These are phyloP conservation scores for Fonsecaea pedrosoi DNA, from an alignment of 2,329 filamentous ascomycete genomes.

Conservation along the genomic window DNA sequence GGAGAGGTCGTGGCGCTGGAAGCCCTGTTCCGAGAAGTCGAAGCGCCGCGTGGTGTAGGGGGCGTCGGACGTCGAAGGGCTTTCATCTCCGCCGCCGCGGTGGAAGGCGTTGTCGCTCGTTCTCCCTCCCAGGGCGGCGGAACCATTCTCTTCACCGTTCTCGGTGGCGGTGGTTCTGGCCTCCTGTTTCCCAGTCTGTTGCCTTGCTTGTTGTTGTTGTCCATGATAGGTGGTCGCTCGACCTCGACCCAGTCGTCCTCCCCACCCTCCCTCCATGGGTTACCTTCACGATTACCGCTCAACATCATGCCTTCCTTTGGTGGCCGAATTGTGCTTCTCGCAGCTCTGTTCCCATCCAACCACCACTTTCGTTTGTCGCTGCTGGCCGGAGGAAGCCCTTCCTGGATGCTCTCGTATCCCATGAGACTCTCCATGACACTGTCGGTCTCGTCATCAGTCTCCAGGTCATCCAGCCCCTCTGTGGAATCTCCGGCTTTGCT, in stretches of 20 bases:
- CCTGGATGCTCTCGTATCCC: constrained; percentile 81
- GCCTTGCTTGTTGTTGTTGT: constrained; percentile 32
- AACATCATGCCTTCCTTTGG: constrained; percentile 68
- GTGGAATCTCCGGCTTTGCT: constrained; percentile 65
- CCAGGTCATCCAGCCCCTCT: constrained; percentile 64
- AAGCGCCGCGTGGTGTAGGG: constrained; percentile 22
- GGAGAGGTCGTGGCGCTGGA: constrained; percentile 27
- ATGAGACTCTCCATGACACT: constrained; percentile 74
- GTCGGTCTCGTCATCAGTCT: constrained; percentile 40
- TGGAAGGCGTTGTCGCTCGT: constrained; percentile 15
- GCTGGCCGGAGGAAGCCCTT: constrained; percentile 71
- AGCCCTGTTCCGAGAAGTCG: constrained; percentile 7
- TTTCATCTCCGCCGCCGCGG: constrained; percentile 13
- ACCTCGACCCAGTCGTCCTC: constrained; percentile 81
- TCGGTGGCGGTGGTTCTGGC: constrained; percentile 37
- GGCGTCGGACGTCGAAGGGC: constrained; percentile 16
- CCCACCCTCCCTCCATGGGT: constrained; percentile 71
- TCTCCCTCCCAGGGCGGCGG: constrained; percentile 35
- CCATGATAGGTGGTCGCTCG: constrained; percentile 27
- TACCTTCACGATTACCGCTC: constrained; percentile 76
- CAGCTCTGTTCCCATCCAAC: constrained; percentile 70
- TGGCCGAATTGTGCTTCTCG: constrained; percentile 72
- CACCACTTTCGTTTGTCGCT: constrained; percentile 70
- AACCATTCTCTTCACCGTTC: constrained; percentile 31
- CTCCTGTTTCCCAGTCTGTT: constrained; percentile 41